Evolutionary conservation across 345 rosid genomes (phyloP).

Genomic region (Corchorus capsularis): DNA sequence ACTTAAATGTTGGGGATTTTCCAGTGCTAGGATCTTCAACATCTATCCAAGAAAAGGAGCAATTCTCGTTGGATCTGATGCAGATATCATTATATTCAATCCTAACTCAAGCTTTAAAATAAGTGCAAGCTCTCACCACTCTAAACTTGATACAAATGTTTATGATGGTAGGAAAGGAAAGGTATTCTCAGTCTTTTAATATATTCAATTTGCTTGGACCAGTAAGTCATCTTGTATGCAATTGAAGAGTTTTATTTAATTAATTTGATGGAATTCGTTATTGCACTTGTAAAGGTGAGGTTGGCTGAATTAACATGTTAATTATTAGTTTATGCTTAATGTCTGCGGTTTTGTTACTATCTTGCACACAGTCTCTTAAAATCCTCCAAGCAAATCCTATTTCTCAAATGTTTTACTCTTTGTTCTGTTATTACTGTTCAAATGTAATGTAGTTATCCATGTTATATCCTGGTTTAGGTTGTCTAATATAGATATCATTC

Average conservation of each 20-base stretch:
- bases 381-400: neutral
- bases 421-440: neutral
- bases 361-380: neutral
- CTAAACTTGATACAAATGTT: slow-evolving; percentile 85
- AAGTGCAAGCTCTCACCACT: slow-evolving; percentile 74
- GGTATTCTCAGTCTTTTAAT: slow-evolving; percentile 40
- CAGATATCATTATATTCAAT: slow-evolving; percentile 87
- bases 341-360: neutral
- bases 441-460: neutral
- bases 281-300: neutral
- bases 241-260: too few species aligned
- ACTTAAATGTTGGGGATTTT: neutral
- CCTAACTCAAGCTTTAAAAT: slow-evolving; percentile 83
- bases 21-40: slow-evolving; percentile 93
- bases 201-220: neutral
- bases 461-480: neutral
- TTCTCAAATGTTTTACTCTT: neutral
- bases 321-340: neutral
- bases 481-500: neutral
- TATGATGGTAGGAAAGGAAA: slow-evolving; percentile 79
- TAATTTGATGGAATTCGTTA: neutral
- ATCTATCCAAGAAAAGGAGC: slow-evolving; percentile 95
- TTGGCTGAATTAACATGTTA: neutral
- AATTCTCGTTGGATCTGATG: slow-evolving; percentile 90
- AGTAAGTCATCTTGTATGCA: neutral